These are phyloP conservation scores for Lophium mytilinum DNA, from an alignment of 495 filamentous ascomycete species.

Conservation along the genomic window DNA sequence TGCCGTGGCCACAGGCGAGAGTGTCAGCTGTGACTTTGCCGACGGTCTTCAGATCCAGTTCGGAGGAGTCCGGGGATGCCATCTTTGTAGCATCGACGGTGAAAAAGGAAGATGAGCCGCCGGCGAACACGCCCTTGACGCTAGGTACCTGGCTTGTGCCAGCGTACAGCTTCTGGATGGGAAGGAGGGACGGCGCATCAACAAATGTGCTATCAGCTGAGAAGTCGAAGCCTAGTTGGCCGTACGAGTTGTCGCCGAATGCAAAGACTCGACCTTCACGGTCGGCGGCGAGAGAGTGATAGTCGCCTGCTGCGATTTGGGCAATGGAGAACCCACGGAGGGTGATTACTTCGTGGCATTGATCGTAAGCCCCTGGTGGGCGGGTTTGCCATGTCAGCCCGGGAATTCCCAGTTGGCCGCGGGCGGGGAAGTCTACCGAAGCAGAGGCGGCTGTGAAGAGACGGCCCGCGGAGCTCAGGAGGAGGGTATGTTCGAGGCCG, in stretches of 20 bases:
- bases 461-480: conserved; percentile 78
- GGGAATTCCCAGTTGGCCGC: conserved; percentile 80
- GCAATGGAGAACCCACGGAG: conserved; percentile 56
- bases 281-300: conserved; percentile 74
- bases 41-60: conserved; percentile 32
- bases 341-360: conserved; percentile 64
- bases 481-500: conserved; percentile 74
- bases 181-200: conserved; percentile 61
- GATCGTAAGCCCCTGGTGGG: conserved; percentile 70
- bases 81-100: conserved; percentile 66
- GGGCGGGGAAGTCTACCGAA: conserved; percentile 65
- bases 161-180: conserved; percentile 61
- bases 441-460: conserved; percentile 78
- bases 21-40: conserved; percentile 61
- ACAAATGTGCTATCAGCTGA: conserved; percentile 50
- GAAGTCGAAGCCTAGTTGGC: conserved; percentile 74
- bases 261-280: conserved; percentile 67
- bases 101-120: conserved; percentile 79
- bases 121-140: conserved; percentile 70
- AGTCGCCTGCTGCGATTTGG: conserved; percentile 75
- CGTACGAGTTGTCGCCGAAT: conserved; percentile 84
- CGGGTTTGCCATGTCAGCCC: conserved; percentile 71
- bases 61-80: conserved; percentile 40
- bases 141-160: conserved; percentile 49
- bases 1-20: conserved; percentile 79